Conservation (phyloP, 2,329 filamentous ascomycete species). For the Aspergillus brasiliensis region DNA sequence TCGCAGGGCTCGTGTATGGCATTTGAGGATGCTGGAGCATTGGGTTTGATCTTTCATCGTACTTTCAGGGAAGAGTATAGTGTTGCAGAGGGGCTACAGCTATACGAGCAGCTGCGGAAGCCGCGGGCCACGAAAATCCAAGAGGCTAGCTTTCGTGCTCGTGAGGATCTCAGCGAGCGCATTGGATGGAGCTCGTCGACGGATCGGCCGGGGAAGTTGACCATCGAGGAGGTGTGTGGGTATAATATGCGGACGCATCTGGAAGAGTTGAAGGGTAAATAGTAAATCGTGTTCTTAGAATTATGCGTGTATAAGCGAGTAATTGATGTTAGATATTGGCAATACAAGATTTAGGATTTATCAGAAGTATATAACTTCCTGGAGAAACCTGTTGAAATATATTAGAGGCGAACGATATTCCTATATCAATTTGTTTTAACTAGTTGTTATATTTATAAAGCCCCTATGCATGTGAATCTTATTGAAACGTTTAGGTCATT, state of each 20-base stretch:
- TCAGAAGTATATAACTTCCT: no score
- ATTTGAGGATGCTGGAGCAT: conserved; percentile 45
- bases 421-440: no score
- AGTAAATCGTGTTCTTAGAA: not conserved
- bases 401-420: no score
- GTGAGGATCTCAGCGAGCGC: conserved; percentile 31
- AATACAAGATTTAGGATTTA: no score
- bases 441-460: no score
- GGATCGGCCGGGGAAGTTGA: conserved; percentile 33
- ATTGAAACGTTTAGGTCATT: no score
- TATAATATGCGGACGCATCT: conserved; percentile 30
- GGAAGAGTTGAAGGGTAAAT: conserved; percentile 5
- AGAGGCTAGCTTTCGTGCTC: conserved; percentile 29
- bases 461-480: no score
- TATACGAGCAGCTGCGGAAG: conserved; percentile 35
- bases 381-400: no score
- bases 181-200: conserved; percentile 32
- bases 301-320: not conserved
- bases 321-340: no score
- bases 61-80: conserved; percentile 22
- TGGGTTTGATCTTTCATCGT: conserved; percentile 40
- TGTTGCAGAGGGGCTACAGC: conserved; percentile 22
- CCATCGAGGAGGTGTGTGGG: conserved; percentile 37
- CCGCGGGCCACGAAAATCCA: conserved; percentile 33
- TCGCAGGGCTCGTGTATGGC: conserved; percentile 42